Evolutionary conservation across 148 eudicot genomes (phyloP).

Genomic region (Rhododendron mucronatum): DNA sequence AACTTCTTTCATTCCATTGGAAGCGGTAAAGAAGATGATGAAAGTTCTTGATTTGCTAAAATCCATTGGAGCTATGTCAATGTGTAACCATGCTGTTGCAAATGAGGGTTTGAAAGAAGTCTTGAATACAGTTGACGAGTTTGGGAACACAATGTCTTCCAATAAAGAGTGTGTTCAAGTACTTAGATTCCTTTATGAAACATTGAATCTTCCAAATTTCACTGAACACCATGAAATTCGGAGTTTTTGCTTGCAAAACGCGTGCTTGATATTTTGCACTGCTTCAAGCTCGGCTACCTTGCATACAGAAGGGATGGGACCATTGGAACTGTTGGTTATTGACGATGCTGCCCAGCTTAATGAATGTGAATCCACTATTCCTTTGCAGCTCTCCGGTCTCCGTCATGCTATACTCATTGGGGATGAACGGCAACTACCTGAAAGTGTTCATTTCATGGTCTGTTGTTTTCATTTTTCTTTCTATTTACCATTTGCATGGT

Average conservation of each 20-base stretch:
- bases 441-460: conserved; percentile 19
- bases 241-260: conserved; percentile 19
- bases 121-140: conserved; percentile 1
- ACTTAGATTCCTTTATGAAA: conserved; percentile 24
- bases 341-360: no score
- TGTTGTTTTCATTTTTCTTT: neutral
- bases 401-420: no score
- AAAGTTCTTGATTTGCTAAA: neutral
- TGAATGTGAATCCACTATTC: no score
- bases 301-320: no score
- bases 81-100: neutral
- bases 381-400: no score
- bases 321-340: no score
- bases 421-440: neutral
- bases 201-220: neutral
- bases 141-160: neutral
- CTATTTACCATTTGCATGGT: neutral
- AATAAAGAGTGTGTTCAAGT: conserved; percentile 9
- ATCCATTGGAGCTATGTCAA: conserved; percentile 3
- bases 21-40: no score
- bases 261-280: no score
- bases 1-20: no score
- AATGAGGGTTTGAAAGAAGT: conserved; percentile 13
- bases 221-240: neutral
- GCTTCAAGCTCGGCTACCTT: no score